Base-by-base conservation (phyloP, 2,329 filamentous ascomycete species). In the Diaporthe helianthi region DNA sequence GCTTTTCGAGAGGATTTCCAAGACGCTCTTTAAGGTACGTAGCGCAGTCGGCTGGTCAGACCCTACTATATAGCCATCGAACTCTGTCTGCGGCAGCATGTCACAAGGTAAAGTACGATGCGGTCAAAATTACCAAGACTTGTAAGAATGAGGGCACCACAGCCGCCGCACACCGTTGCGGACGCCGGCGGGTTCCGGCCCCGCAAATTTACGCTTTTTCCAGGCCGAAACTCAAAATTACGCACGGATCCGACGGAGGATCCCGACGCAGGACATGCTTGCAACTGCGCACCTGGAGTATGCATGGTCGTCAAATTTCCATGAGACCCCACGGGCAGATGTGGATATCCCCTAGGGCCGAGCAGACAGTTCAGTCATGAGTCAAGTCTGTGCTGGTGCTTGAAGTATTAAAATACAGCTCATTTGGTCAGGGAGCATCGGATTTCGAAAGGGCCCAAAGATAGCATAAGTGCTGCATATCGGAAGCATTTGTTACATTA, bases 121-220 rank as follows among this genome's bases (percentile, higher is more conserved):
- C 2, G 12, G 1, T 24, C 10, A 63, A 33, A 49, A 36, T 24
- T 36, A 63, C 58, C 44, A 44, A 49, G 29, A 8, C 29, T 9
- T n/a, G 58, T 63, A 63, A 10, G 26, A 63, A 63, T 47, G 26
- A 3, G 44, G 13, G 5, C 33, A 4, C 15, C 1, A 5, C 44
- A 10, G 8, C 41, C 19, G 29, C 26, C 5, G 58, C 29, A 19
- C 7, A 19, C 29, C 15, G n/a, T 17, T 26, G 44, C 58, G 58
- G 58, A 49, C 4, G 5, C 1, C 58, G 58, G n/a, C 58, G 58
- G 44, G 3, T 49, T 47, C 58, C 58, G 41, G 41, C 8, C n/a
- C 26, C 29, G 44, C 29, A 49, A 63, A 36, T 63, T 63, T 63
- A 63, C 58, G 58, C 58, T 49, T 63, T 49, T 33, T 36, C 26